Conservation (phyloP, 2,329 filamentous ascomycete genomes). For the Lasiodiplodia sp. region DNA sequence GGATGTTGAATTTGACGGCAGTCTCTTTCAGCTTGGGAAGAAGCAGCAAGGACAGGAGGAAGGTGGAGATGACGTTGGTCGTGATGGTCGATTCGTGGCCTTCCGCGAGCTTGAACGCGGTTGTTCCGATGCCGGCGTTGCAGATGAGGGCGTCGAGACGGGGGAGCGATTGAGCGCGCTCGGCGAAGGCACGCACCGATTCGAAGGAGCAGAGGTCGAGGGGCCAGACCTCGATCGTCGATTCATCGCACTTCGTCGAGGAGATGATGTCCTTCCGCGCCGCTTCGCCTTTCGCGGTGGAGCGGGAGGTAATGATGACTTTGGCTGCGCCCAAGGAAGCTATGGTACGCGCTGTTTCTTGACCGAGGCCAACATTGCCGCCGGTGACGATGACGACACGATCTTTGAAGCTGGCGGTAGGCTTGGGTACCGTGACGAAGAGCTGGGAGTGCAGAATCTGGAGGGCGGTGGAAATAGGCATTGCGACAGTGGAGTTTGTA, state of each 20-base stretch:
- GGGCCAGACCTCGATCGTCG: conserved; percentile 54
- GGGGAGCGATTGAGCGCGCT: conserved; percentile 35
- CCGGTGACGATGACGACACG: conserved; percentile 58
- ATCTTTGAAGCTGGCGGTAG: conserved; percentile 39
- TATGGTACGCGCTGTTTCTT: conserved; percentile 55
- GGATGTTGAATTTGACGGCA: not conserved
- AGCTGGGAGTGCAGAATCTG: conserved; percentile 51
- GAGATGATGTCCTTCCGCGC: conserved; percentile 52
- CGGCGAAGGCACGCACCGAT: conserved; percentile 46
- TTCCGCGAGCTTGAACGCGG: conserved; percentile 37
- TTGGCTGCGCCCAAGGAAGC: conserved; percentile 48
- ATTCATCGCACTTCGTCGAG: conserved; percentile 36
- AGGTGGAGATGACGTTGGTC: conserved; percentile 50
- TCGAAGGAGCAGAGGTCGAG: conserved; percentile 50
- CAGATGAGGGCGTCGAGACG: conserved; percentile 47
- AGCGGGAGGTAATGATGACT: conserved; percentile 56
- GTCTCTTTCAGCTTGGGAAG: conserved; percentile 38
- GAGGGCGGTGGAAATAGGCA: conserved; percentile 1
- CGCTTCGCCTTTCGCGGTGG: conserved; percentile 51
- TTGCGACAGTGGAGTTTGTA: not conserved
- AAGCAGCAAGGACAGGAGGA: conserved; percentile 43
- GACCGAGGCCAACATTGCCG: conserved; percentile 56
- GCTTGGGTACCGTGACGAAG: conserved; percentile 44
- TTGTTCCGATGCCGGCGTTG: conserved; percentile 48
- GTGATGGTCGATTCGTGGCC: conserved; percentile 45